A percentile compares a stretch with the other conserved stretches of the same genome.
phyloP scores from a whole-genome alignment of 768 basidiomycete genomes.

The Tulasnella sp. region DNA sequence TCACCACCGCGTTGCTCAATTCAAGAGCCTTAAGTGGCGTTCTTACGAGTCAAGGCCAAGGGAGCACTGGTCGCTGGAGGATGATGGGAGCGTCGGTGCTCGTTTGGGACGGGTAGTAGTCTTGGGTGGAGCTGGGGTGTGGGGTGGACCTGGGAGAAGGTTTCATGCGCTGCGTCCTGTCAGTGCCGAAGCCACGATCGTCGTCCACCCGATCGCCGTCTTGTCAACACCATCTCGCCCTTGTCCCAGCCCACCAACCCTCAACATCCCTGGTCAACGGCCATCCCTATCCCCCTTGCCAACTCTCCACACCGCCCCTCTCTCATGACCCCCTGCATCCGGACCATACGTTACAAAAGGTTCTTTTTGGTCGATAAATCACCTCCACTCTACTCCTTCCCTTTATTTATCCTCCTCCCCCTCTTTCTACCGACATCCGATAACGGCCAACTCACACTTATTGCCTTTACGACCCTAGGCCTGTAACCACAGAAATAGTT shows the following conservation, averaged over 20 bases:
- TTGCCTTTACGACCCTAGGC: background rate
- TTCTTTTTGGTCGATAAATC: background rate
- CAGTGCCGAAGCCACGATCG: too few species aligned
- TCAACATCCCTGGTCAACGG: background rate
- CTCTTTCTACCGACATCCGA: background rate
- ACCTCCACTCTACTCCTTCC: background rate
- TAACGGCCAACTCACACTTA: background rate
- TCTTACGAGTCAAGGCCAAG: background rate
- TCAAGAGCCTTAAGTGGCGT: constrained; percentile 50
- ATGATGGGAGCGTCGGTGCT: background rate
- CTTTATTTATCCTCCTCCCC: background rate
- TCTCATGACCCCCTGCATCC: background rate
- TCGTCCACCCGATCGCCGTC: background rate
- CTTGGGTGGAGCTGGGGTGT: background rate
- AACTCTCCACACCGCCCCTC: background rate
- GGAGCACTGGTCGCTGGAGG: background rate
- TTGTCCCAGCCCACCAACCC: background rate
- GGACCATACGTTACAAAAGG: background rate
- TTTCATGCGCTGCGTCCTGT: background rate
- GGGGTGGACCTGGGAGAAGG: background rate
- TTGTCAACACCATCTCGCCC: background rate
- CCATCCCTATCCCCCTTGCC: background rate
- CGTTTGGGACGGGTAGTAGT: background rate
- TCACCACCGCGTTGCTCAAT: constrained; percentile 99
- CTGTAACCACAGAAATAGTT: background rate